A percentile compares a stretch with the other conserved stretches of the same genome.
Evolutionary conservation across 768 basidiomycete species (phyloP).

Genomic region (Mycena leptocephala): DNA sequence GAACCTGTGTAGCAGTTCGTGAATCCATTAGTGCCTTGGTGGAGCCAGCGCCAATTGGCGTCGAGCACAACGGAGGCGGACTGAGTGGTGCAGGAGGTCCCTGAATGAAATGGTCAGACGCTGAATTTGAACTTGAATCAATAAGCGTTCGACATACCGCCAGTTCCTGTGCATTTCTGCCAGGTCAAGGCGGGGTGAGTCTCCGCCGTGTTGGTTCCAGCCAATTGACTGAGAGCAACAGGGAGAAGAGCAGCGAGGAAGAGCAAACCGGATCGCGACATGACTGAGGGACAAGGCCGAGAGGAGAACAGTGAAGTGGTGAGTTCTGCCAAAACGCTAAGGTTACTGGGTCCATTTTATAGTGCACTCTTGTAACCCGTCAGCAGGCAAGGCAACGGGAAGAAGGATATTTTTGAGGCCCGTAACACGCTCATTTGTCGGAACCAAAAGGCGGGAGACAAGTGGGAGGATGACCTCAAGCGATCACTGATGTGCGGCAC

Average conservation of each 20-base stretch:
- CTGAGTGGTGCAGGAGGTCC: constrained; percentile 46
- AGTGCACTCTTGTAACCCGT: background rate
- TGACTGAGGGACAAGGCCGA: background rate
- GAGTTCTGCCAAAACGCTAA: background rate
- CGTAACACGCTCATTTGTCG: background rate
- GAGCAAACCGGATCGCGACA: constrained; percentile 21
- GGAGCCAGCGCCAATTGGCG: constrained; percentile 51
- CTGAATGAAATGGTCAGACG: constrained; percentile 1
- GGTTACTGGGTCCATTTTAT: background rate
- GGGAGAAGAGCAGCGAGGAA: constrained; percentile 42
- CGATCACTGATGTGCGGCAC: background rate
- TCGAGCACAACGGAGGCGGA: background rate
- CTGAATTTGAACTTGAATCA: background rate
- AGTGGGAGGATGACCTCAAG: background rate
- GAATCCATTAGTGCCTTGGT: constrained; percentile 51
- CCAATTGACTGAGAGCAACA: constrained; percentile 60
- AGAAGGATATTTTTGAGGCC: background rate
- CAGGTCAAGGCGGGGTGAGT: constrained; percentile 59
- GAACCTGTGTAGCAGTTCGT: constrained; percentile 63
- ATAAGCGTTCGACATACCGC: constrained; percentile 31
- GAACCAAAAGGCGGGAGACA: background rate
- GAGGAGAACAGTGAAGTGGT: background rate
- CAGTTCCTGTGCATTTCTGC: constrained; percentile 55
- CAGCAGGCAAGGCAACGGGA: background rate
- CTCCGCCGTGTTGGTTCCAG: constrained; percentile 62